phyloP scores from a whole-genome alignment of 2,329 filamentous ascomycete genomes.

The Fusarium cicatricum region DNA sequence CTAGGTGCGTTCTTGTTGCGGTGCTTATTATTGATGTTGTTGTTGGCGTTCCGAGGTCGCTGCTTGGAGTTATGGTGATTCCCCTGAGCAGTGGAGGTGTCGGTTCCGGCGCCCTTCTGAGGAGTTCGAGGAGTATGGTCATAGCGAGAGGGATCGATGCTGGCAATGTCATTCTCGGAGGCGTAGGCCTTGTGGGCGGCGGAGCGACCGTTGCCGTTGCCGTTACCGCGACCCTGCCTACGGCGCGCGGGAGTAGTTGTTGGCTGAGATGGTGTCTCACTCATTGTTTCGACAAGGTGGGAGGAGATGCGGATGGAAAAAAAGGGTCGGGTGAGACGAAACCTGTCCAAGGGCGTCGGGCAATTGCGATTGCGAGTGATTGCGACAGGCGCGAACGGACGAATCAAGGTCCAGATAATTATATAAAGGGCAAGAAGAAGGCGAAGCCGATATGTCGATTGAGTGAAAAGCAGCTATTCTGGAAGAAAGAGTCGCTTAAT shows the following conservation, averaged over 20 bases:
- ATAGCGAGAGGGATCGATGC: constrained; percentile 46
- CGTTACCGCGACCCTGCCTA: constrained; percentile 52
- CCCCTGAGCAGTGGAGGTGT: constrained; percentile 46
- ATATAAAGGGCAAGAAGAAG: constrained; percentile 27
- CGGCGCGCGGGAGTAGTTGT: constrained; percentile 49
- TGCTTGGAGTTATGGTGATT: constrained; percentile 43
- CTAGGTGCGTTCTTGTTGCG: constrained; percentile 44
- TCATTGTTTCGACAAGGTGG: constrained; percentile 41
- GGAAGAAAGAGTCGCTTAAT: constrained; percentile 29
- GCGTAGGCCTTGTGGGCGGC: constrained; percentile 63
- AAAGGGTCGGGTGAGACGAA: constrained; percentile 9
- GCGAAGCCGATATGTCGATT: constrained; percentile 25
- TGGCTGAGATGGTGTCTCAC: constrained; percentile 44
- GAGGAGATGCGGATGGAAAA: not conserved
- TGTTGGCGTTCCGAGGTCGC: constrained; percentile 39
- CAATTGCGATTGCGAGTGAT: constrained; percentile 9
- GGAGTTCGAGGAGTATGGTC: constrained; percentile 56
- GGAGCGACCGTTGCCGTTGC: constrained; percentile 44
- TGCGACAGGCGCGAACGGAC: constrained; percentile 22
- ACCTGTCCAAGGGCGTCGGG: not conserved
- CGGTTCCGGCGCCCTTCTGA: constrained; percentile 50
- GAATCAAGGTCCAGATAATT: constrained; percentile 34
- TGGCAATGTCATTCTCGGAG: constrained; percentile 62
- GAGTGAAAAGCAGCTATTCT: constrained; percentile 33
- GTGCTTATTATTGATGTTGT: constrained; percentile 39